Base-by-base conservation (phyloP, 2,329 filamentous ascomycete species). In the Beauveria medogensis region DNA sequence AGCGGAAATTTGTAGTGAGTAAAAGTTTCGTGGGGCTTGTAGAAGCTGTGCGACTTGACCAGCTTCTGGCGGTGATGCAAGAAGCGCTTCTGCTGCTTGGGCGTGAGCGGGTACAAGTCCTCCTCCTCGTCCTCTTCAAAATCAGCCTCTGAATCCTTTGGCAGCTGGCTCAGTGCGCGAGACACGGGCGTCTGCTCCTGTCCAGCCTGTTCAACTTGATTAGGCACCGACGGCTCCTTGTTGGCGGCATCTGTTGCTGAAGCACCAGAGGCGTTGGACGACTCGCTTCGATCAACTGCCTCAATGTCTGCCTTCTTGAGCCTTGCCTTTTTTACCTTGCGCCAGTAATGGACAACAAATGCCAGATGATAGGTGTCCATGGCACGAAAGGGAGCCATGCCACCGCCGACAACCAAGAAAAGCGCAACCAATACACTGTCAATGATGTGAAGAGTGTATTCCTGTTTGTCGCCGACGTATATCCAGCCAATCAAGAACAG, bases 401-500 rank as follows among this genome's bases (percentile, higher is more conserved):
- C 87, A 65, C 89, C 87, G 53, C 87, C 87, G 70, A 90, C 85
- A 63, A 90, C 74, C 57, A 83, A 86, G 65, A 90, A 90, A 7
- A 90, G 78, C 12, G 85, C 87, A 7, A 90, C 87, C 16, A 90
- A 78, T 30, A 88, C 78, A 66, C 87, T 86, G 73, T 90, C 87
- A 65, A 90, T 89, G 54, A 90, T 74, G 63, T 90, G 85, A 66
- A 89, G 83, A 43, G 83, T 72, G 64, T 90, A 93, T 3, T 84
- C 75, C 70, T 93, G 88, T 67, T 81, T 79, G 34, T 84, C 83
- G 22, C 89, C 90, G 22, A 93, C 87, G 64, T 91, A 92, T 69
- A 94, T 90, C 91, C 91, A 95, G 53, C 87, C 90, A 70, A 96
- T 96, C 59, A 95, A 77, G 74, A 93, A 94, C n/a, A 95, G 81